Conservation (phyloP, 768 basidiomycete genomes). For the Termitomyces sp. region DNA sequence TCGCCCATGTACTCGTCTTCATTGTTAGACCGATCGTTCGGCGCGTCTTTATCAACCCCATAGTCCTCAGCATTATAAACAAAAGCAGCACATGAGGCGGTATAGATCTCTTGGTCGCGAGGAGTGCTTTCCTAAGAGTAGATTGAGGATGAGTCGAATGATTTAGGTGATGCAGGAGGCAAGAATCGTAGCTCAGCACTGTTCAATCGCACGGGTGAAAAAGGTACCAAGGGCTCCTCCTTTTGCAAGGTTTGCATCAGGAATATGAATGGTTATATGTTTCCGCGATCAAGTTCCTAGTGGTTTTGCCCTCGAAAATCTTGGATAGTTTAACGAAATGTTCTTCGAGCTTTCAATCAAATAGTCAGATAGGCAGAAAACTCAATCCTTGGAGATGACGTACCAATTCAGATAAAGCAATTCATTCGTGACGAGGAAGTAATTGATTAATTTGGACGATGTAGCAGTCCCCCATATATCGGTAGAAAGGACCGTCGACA, state of each 20-base stretch:
- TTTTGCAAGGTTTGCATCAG: slow-evolving; percentile 2
- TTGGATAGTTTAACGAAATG: slow-evolving; percentile 2
- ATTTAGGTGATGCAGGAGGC: not conserved
- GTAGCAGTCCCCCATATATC: slow-evolving; percentile 12
- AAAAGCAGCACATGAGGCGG: not conserved
- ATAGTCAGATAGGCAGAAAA: not conserved
- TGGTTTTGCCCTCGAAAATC: slow-evolving; percentile 1
- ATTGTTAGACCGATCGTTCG: not conserved
- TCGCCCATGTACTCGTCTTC: not conserved
- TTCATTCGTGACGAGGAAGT: slow-evolving; percentile 7
- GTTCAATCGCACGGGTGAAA: not conserved
- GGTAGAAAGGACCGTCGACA: slow-evolving; percentile 7
- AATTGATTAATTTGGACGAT: slow-evolving; percentile 5
- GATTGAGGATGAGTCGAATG: not conserved
- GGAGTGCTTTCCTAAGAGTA: slow-evolving; percentile 7
- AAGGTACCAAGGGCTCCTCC: not conserved
- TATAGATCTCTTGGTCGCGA: not conserved
- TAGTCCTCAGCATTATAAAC: not conserved
- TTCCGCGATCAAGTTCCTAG: slow-evolving; percentile 1
- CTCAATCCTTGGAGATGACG: not conserved
- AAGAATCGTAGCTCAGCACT: not conserved
- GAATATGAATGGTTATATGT: slow-evolving; percentile 8
- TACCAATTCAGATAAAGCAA: slow-evolving; percentile 2
- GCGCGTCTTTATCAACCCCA: not conserved
- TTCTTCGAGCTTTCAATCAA: slow-evolving; percentile 8